These are phyloP conservation scores for Hypoxylon perforatum DNA, from an alignment of 495 filamentous ascomycete species.

Conservation along the genomic window DNA sequence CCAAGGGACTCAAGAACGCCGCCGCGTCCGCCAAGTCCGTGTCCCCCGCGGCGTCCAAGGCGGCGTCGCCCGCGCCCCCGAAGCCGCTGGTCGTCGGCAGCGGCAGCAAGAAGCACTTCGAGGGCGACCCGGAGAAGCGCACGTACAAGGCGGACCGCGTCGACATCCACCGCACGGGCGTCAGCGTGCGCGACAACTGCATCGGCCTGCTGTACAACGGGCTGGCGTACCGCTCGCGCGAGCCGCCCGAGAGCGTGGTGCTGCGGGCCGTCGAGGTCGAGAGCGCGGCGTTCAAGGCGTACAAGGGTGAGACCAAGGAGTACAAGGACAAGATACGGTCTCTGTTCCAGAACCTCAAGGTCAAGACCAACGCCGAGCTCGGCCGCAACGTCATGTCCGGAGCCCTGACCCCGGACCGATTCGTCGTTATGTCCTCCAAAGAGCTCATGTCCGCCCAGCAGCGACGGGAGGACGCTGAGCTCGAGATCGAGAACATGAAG, in stretches of 20 bases:
- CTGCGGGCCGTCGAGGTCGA: conserved; percentile 77
- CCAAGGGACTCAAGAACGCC: conserved; percentile 60
- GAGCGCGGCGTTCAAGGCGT: conserved; percentile 71
- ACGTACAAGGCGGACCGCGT: conserved; percentile 84
- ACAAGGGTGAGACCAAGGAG: conserved; percentile 72
- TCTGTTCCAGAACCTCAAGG: conserved; percentile 92
- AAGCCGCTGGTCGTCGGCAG: conserved; percentile 53
- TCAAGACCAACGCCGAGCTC: conserved; percentile 82
- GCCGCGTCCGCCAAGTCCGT: conserved; percentile 53
- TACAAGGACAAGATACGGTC: conserved; percentile 91
- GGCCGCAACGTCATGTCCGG: conserved; percentile 78
- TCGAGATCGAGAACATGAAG: conserved; percentile 92
- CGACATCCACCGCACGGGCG: conserved; percentile 74
- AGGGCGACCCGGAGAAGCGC: conserved; percentile 80
- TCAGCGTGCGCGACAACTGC: conserved; percentile 78
- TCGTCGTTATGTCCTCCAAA: conserved; percentile 71
- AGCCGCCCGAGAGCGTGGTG: conserved; percentile 67
- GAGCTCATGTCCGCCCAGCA: conserved; percentile 68
- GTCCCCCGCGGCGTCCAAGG: conserved; percentile 47
- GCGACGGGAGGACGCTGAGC: conserved; percentile 70
- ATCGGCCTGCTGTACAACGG: conserved; percentile 93
- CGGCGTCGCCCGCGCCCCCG: conserved; percentile 56
- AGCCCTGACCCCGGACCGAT: conserved; percentile 73
- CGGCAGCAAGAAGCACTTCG: conserved; percentile 65
- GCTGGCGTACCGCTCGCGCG: conserved; percentile 69